These are phyloP conservation scores for Debaryomycetaceae sp. DNA, from an alignment of 1,139 yeast genomes.

Conservation along the genomic window DNA sequence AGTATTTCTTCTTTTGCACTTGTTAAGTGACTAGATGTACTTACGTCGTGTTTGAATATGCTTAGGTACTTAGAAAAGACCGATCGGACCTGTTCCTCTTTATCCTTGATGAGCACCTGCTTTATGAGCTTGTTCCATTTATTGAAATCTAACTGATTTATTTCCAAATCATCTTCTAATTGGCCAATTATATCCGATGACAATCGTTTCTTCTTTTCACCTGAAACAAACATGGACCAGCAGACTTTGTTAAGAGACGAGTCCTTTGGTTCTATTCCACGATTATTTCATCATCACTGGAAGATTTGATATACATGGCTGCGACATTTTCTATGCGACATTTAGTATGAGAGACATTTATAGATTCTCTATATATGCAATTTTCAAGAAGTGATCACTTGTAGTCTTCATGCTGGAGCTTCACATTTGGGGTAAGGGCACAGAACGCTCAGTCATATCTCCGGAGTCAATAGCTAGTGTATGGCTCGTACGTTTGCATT, in stretches of 20 bases:
- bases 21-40: constrained; percentile 8
- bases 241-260: neutral
- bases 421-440: constrained; percentile 56
- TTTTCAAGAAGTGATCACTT: neutral
- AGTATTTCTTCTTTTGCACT: constrained; percentile 8
- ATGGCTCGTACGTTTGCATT: constrained; percentile 25
- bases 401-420: constrained; percentile 26
- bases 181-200: constrained; percentile 51
- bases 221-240: constrained; percentile 18
- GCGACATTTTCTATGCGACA: neutral
- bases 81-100: constrained; percentile 58
- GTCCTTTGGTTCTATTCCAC: too few relatives aligned
- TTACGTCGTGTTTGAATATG: constrained; percentile 57
- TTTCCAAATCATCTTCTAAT: constrained; percentile 57
- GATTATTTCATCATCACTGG: neutral
- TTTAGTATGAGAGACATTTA: neutral
- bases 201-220: constrained; percentile 29
- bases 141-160: constrained; percentile 53
- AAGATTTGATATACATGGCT: neutral
- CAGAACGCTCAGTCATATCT: constrained; percentile 31
- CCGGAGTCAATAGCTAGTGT: constrained; percentile 38
- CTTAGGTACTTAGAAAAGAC: constrained; percentile 60
- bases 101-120: constrained; percentile 54
- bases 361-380: neutral
- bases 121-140: constrained; percentile 59